Base-by-base conservation (phyloP, 2,329 filamentous ascomycete species). In the Lachnum nothofagi region DNA sequence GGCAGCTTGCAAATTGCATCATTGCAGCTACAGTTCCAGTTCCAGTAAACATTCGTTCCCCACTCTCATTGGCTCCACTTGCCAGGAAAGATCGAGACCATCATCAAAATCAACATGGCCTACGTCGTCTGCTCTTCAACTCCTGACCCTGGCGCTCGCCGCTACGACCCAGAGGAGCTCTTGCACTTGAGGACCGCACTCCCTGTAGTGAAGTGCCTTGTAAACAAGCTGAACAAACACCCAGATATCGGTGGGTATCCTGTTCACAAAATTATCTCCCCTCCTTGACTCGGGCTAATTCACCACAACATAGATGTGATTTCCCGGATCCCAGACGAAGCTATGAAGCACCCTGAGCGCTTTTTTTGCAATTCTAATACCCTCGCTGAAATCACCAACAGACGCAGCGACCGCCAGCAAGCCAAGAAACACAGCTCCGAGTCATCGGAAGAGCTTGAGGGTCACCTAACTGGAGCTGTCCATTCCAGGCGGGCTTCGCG, bases 161-260 rank as follows among this genome's bases (percentile, higher is more conserved):
- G 56, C 25, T 66, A 65, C 49, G 35, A 51, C 4, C 25, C 51
- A 20, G 52, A 56, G 17, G 60, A 65, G 44, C 46, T 66, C 42
- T 48, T 65, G n/a, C 19, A 39, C 19, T 24, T 66, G 48, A 57
- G 56, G 48, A 51, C 23, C 22, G 54, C 58, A 6, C 58, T 63
- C 44, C 51, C 60, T 2, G 31, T 57, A 17, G 43, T 61, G 24
- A 51, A 35, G 33, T 60, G 49, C 35, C 39, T 53, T n/a, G 39
- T 65, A 17, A 41, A 51, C 9, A 61, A 60, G 19, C 46, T 66
- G n/a, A 60, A 56, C 46, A 55, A 54, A 38, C 57, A 59, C 43
- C 41, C 56, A 27, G 59, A 63, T 31, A 56, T 63, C 51, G 54
- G 63, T 65, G 51, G 27, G 54, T 29, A 14, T 6, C 8, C 17